phyloP scores from a whole-genome alignment of 306 rosid species.

The Pyrus communis region DNA sequence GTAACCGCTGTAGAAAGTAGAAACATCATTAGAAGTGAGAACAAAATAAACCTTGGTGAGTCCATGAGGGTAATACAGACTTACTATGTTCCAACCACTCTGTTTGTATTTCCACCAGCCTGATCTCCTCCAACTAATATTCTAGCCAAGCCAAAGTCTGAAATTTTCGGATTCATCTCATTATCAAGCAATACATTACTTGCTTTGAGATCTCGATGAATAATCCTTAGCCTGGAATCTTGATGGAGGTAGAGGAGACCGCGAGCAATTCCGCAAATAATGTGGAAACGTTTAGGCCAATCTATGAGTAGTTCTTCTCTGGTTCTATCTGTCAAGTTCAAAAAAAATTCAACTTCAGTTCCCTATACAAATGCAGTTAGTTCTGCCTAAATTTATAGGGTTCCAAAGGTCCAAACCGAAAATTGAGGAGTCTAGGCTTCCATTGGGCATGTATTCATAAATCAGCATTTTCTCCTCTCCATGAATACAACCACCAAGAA shows the following conservation, averaged over 20 bases:
- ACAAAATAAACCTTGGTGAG: neutral
- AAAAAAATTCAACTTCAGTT: neutral
- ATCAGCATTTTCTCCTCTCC: constrained; percentile 41
- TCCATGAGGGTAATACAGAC: neutral
- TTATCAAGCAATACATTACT: no score
- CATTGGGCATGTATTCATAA: constrained; percentile 57
- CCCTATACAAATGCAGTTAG: neutral
- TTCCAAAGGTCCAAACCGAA: constrained; percentile 35
- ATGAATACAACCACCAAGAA: constrained; percentile 8
- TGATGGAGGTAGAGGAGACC: constrained; percentile 26
- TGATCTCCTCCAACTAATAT: constrained; percentile 38
- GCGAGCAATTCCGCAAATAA: constrained; percentile 18
- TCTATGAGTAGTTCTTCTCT: neutral
- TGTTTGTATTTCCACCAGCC: constrained; percentile 40
- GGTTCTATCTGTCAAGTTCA: neutral
- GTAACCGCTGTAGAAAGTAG: constrained; percentile 37
- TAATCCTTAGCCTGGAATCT: constrained; percentile 33
- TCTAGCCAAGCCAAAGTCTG: constrained; percentile 57
- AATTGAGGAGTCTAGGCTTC: constrained; percentile 56
- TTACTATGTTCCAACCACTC: constrained; percentile 68
- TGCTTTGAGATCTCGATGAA: neutral
- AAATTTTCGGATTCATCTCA: constrained; percentile 34
- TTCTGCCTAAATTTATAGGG: neutral
- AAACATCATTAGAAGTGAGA: neutral
- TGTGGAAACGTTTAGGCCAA: constrained; percentile 13